Evolutionary conservation across 352 stramenopile species (phyloP), one percentile per base, ranked within the genome.

Genomic region (Peronospora farinosa): DNA sequence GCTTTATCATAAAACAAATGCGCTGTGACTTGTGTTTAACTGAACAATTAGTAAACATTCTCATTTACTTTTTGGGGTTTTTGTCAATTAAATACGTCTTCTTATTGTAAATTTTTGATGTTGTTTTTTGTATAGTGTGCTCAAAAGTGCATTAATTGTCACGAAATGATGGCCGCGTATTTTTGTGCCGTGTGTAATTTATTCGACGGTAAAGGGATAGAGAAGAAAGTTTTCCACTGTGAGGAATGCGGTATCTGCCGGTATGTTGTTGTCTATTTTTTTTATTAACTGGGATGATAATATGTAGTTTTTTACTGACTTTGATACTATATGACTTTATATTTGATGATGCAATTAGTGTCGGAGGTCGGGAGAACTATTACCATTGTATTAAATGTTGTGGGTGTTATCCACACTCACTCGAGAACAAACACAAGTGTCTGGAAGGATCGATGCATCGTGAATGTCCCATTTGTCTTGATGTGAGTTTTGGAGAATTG

Each of bases 321-420:
- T 37, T 0, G 13, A 16, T 16, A 15, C 28, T 12, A 33, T 25
- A n/a, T 6, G 35, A 7, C 32, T 44, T 13, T 11, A 21, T 21
- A 3, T 27, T 27, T 27, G 23, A 27, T 27, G 23, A 27, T 45
- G 30, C 38, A 17, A 27, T n/a, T 41, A 87, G 76, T 15, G 80
- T 92, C 12, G 80, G 80, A 31, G 80, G 80, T 0, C 72, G 78
- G 3, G 78, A 85, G 46, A 89, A 89, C 49, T 92, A 69, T 53
- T 92, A 85, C 60, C 78, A 92, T 62, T 92, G 80, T 47, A 51
- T 59, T 13, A 88, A 65, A 51, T 92, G 80, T 55, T 87, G 76
- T 43, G 80, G 80, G 1, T 92, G 80, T 63, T 92, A 88, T 46
- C 74, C 80, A 42, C 70, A 80, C 47, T 81, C 74, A 36, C 60